Evolutionary conservation across 1,139 yeast genomes (phyloP).

Genomic region (Yamadazyma mexicana): DNA sequence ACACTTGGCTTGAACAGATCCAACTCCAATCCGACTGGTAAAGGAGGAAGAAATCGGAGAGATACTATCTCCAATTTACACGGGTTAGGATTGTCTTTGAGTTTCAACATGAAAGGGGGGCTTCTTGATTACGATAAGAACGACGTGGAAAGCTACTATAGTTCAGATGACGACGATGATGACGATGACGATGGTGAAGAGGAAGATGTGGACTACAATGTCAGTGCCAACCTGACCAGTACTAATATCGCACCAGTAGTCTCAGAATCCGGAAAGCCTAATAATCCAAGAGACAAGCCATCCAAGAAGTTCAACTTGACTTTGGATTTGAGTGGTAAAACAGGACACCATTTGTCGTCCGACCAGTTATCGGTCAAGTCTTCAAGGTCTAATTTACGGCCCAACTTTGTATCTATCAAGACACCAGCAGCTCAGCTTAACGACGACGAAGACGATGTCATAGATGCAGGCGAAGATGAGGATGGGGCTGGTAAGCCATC

Average conservation of each 20-base stretch:
- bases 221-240: not conserved
- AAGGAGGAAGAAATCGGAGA: conserved; percentile 31
- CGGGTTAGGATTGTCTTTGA: conserved; percentile 69
- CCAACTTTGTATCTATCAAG: conserved; percentile 77
- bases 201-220: not conserved
- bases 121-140: conserved; percentile 22
- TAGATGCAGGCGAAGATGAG: conserved; percentile 21
- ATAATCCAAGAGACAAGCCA: not conserved
- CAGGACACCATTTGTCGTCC: conserved; percentile 10
- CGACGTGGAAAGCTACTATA: conserved; percentile 18
- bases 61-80: conserved; percentile 62
- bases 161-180: conserved; percentile 18
- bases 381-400: conserved; percentile 45
- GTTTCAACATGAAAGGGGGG: conserved; percentile 58
- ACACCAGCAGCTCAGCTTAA: conserved; percentile 72
- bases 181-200: conserved; percentile 13
- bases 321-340: conserved; percentile 7
- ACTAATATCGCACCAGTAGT: not conserved
- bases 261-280: not conserved
- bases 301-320: conserved; percentile 6
- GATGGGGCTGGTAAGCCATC: conserved; percentile 27
- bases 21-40: conserved; percentile 6
- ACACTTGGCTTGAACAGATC: conserved; percentile 29
- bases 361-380: conserved; percentile 30
- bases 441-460: conserved; percentile 59